These are phyloP conservation scores for Fusarium paranaense DNA, from an alignment of 2,329 filamentous ascomycete genomes.

Conservation along the genomic window DNA sequence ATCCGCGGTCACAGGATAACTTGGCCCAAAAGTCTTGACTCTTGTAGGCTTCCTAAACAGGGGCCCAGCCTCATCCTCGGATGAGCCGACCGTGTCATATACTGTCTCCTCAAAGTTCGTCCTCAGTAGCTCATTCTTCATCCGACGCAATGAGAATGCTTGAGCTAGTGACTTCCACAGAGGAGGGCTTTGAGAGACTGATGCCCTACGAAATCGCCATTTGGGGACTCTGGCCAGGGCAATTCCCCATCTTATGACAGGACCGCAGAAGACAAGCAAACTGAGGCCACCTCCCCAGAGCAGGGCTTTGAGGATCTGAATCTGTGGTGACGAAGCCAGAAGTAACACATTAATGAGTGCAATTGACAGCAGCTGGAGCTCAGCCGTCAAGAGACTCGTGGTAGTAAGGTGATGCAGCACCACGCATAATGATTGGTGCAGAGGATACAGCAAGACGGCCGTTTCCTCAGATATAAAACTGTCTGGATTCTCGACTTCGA, in stretches of 20 bases:
- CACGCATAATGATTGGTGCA: slow-evolving; percentile 82
- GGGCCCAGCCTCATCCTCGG: slow-evolving; percentile 47
- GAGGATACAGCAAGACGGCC: slow-evolving; percentile 77
- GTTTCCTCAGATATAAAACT: slow-evolving; percentile 64
- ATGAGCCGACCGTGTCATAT: slow-evolving; percentile 48
- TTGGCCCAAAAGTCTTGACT: slow-evolving; percentile 48
- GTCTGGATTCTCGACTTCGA: slow-evolving; percentile 50
- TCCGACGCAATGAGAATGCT: slow-evolving; percentile 58
- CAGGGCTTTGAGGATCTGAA: slow-evolving; percentile 84
- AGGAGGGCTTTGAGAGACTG: slow-evolving; percentile 50
- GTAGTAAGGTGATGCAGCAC: slow-evolving; percentile 85
- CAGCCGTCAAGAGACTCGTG: slow-evolving; percentile 86
- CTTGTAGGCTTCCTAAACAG: slow-evolving; percentile 34
- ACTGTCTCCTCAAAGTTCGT: slow-evolving; percentile 47
- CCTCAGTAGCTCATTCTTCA: slow-evolving; percentile 56
- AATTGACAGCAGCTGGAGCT: slow-evolving; percentile 87
- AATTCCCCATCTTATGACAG: slow-evolving; percentile 85
- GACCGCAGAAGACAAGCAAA: slow-evolving; percentile 77
- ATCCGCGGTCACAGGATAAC: slow-evolving; percentile 13
- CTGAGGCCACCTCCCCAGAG: slow-evolving; percentile 87
- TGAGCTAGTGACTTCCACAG: slow-evolving; percentile 55
- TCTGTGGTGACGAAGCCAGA: slow-evolving; percentile 83
- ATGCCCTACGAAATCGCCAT: slow-evolving; percentile 82
- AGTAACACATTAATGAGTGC: slow-evolving; percentile 85
- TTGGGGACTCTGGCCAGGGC: slow-evolving; percentile 87